Evolutionary conservation across 768 basidiomycete species (phyloP), one percentile per base, ranked within the genome.

Genomic region (Steccherinum ochraceum): DNA sequence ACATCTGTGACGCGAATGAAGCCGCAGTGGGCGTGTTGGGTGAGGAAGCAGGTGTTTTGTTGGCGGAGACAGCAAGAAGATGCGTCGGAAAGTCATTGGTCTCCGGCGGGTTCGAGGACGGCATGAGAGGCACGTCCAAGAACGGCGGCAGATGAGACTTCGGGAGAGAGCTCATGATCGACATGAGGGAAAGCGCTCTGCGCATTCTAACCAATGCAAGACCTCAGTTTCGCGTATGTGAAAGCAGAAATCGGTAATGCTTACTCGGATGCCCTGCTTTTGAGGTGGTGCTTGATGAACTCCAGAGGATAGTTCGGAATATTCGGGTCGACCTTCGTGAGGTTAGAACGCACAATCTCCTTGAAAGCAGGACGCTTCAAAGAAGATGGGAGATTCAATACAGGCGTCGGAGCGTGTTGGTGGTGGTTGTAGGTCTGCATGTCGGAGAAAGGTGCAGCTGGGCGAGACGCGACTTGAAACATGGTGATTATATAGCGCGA

Each of bases 381-480:
- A 27, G 73, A 81, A 51, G 88, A 80, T n/a, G 88, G 89, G n/a
- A 91, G 79, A 58, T 87, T 83, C 11, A 89, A 73, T 57, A 63
- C 69, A 47, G 55, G 71, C 56, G 58, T 63, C 24, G 54, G 66
- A 45, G 52, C 40, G 11, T 49, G 50, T 24, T 55, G 51, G 48
- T 55, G 51, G 55, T 56, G 61, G 46, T 56, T 52, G 56, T 52
- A 40, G 57, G 51, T 58, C 53, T 26, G 52, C 41, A 43, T 43
- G 41, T 43, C 21, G 41, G 40, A 23, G 53, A 54, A 58, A 50
- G 59, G 55, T 51, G 63, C 46, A 20, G 51, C 39, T 44, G 55
- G 60, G 49, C 61, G 59, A 27, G 60, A 60, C 10, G 61, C 58
- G 56, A 65, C 58, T 50, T 65, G 64, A 54, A 65, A 61, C 64